phyloP scores from a whole-genome alignment of 495 filamentous ascomycete genomes.

The Sordaria brevicollis region DNA sequence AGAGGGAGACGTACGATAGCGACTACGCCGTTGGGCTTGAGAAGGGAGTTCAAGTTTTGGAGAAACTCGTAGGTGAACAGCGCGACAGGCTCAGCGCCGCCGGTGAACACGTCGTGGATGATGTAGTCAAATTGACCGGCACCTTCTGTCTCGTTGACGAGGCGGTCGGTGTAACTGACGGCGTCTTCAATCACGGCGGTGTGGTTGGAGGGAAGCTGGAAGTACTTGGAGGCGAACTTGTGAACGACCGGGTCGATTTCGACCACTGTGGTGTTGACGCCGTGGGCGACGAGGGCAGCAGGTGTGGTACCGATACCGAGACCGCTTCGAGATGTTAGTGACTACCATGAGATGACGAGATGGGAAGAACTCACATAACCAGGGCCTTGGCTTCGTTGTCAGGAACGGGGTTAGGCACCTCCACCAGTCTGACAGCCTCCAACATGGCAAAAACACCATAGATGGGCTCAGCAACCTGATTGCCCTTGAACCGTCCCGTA shows the following conservation, averaged over 20 bases:
- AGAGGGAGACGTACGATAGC: slow-evolving; percentile 60
- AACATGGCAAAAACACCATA: slow-evolving; percentile 90
- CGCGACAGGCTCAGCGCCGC: slow-evolving; percentile 78
- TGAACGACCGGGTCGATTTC: slow-evolving; percentile 90
- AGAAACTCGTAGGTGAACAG: slow-evolving; percentile 86
- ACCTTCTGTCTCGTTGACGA: slow-evolving; percentile 21
- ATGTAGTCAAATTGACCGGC: slow-evolving; percentile 72
- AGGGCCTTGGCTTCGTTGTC: slow-evolving; percentile 68
- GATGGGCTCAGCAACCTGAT: slow-evolving; percentile 65
- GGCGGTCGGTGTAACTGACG: slow-evolving; percentile 55
- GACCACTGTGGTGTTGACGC: slow-evolving; percentile 83
- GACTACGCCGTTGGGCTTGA: slow-evolving; percentile 71
- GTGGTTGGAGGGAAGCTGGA: slow-evolving; percentile 68
- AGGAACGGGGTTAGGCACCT: slow-evolving; percentile 39
- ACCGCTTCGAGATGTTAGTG: slow-evolving; percentile 44
- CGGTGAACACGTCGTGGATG: slow-evolving; percentile 97
- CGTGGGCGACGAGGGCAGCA: slow-evolving; percentile 73
- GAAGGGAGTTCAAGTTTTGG: slow-evolving; percentile 49
- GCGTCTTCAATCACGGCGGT: slow-evolving; percentile 76
- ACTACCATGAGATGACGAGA: background rate
- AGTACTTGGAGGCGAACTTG: slow-evolving; percentile 71
- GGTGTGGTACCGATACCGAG: slow-evolving; percentile 88
- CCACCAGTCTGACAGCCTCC: slow-evolving; percentile 76
- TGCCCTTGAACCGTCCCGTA: slow-evolving; percentile 23
- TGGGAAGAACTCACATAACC: slow-evolving; percentile 53